Base-by-base conservation (phyloP, 495 filamentous ascomycete genomes). In the Apiosordaria backusii region DNA sequence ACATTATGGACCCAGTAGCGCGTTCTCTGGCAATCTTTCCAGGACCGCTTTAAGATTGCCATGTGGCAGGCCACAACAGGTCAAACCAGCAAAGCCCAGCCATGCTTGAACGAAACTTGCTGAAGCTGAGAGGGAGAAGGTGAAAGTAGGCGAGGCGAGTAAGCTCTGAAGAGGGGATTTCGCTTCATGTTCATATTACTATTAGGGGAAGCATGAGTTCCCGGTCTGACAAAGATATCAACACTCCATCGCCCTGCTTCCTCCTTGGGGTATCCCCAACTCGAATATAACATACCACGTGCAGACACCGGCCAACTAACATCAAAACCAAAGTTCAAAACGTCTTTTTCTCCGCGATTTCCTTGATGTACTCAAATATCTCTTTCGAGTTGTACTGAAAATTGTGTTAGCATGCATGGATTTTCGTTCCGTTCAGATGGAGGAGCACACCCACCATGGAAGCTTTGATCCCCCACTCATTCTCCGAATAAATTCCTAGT, bases 401-500 rank as follows among this genome's bases (percentile, higher is more conserved):
- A 52, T 61, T 70, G 62, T 45, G 13, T 18, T 35, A 26, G 22
- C 15, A 52, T n/a, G 18, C 15, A 57, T 1, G 27, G 13, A 15
- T 9, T 1, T 3, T 24, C 18, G 9, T 35, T 3, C 7, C 5
- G 22, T 50, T 19, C 18, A n/a, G 53, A 25, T 13, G 9, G 10
- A 45, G 6, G 9, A 6, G 35, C 13, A 9, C 10, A 45, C 69
- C 60, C 58, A 75, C 71, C 65, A 86, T 72, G 9, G 84, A 87
- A 50, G 89, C 86, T 71, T 82, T 84, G 57, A 96, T 78, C 29
- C 84, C 84, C 79, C 86, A 94, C 7, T 83, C 75, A 75, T 95
- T 97, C 10, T 83, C 81, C 1, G 80, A 78, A 50, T 81, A 83
- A 40, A 96, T 86, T 10, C 85, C 85, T 26, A 96, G 78, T 70